Conservation (phyloP, 2,329 filamentous ascomycete species). For the Colletotrichum acutatum region DNA sequence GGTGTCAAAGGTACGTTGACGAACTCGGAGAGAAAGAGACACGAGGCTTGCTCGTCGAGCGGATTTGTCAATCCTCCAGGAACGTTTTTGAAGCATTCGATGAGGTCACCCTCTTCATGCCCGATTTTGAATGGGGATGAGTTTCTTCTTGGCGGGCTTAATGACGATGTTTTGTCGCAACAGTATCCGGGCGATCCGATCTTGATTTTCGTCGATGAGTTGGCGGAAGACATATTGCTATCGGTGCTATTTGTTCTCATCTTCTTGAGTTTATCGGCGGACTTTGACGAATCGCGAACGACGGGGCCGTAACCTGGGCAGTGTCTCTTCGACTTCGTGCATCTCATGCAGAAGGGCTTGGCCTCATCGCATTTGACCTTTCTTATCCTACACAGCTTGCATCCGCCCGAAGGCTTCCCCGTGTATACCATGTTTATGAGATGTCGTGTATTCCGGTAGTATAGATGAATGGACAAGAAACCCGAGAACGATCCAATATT, state of each 20-base stretch:
- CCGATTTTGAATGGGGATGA: constrained; percentile 17
- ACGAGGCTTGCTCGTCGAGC: constrained; percentile 33
- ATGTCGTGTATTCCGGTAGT: neutral
- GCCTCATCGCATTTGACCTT: constrained; percentile 68
- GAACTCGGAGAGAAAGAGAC: constrained; percentile 34
- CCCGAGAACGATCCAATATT: neutral
- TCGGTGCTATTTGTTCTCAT: neutral
- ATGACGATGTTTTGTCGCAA: neutral
- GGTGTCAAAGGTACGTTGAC: constrained; percentile 29
- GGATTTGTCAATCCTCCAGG: constrained; percentile 20
- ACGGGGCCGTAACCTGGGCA: constrained; percentile 41
- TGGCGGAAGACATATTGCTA: neutral
- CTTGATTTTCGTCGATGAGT: neutral
- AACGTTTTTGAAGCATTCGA: constrained; percentile 21
- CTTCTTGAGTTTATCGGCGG: constrained; percentile 31
- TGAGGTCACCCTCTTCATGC: constrained; percentile 16
- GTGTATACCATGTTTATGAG: constrained; percentile 38
- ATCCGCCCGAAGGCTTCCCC: constrained; percentile 39
- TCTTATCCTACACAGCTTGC: constrained; percentile 55
- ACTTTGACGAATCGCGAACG: constrained; percentile 38
- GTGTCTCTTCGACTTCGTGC: constrained; percentile 50
- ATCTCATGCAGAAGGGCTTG: constrained; percentile 63
- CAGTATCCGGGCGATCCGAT: neutral
- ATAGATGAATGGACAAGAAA: neutral
- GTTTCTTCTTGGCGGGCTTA: neutral